These are phyloP conservation scores for Ophiostoma sp. DNA, from an alignment of 2,329 filamentous ascomycete genomes.

Conservation along the genomic window DNA sequence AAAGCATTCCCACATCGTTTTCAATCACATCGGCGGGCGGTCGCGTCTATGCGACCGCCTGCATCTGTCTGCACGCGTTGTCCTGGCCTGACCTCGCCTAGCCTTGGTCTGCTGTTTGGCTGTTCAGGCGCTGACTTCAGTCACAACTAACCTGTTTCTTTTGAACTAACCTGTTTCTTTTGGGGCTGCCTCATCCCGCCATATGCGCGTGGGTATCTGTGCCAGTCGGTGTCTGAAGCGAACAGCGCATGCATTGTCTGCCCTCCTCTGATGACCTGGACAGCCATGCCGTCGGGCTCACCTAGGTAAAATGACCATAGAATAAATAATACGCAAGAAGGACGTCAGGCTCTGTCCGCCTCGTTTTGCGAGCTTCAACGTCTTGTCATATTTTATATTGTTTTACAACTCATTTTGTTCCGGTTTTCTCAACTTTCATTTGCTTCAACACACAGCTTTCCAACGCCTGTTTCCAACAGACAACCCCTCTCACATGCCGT, in stretches of 20 bases:
- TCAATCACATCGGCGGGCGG: conserved; percentile 6
- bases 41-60: conserved; percentile 17
- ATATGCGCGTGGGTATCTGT: neutral
- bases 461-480: neutral
- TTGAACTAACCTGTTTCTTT: neutral
- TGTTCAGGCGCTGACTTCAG: neutral
- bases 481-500: neutral
- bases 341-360: neutral
- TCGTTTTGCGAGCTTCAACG: neutral
- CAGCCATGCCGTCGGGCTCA: neutral
- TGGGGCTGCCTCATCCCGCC: conserved; percentile 3
- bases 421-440: neutral
- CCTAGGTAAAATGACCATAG: neutral
- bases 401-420: neutral
- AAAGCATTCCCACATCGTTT: neutral
- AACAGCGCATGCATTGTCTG: neutral
- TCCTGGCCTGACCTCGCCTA: neutral
- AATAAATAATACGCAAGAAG: neutral
- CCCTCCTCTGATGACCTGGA: neutral
- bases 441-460: too few relatives aligned
- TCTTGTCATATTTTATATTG: neutral
- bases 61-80: conserved; percentile 15
- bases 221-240: conserved; percentile 5
- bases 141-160: neutral
- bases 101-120: neutral